Percentiles rank a stretch among this genome's conserved stretches.
These are phyloP conservation scores for Pichia rugopelliculosa DNA, from an alignment of 805 yeast genomes.

Conservation along the genomic window DNA sequence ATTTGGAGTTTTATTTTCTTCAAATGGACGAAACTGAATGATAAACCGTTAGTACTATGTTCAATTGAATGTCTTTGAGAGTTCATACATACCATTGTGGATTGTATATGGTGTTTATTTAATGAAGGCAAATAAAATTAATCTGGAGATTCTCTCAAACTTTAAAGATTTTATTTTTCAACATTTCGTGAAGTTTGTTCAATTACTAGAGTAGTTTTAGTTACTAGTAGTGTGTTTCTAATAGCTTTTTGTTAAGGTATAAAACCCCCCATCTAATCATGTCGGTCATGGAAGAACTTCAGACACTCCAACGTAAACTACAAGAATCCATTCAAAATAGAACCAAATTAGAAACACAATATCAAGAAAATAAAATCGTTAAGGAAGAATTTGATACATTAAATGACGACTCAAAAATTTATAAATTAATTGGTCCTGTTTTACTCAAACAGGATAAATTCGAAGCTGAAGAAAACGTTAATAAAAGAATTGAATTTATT, in stretches of 20 bases:
- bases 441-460: conserved; percentile 77
- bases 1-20: conserved; percentile 39
- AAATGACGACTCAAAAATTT: conserved; percentile 66
- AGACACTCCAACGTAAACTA: conserved; percentile 23
- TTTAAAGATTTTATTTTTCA: not conserved
- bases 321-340: conserved; percentile 60
- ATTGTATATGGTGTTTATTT: not conserved
- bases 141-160: no score
- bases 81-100: not conserved
- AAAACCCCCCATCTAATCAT: no score
- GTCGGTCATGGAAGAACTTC: conserved; percentile 14
- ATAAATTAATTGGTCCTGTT: conserved; percentile 87
- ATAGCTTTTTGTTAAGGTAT: no score
- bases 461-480: conserved; percentile 81
- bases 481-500: conserved; percentile 85
- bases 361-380: conserved; percentile 89
- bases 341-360: conserved; percentile 86
- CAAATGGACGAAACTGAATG: conserved; percentile 41
- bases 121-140: not conserved
- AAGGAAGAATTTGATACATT: conserved; percentile 60
- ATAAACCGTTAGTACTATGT: not conserved
- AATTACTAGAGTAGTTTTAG: no score
- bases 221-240: no score
- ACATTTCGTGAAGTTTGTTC: no score
- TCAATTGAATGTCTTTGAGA: no score